Percentiles rank a stretch among this genome's conserved stretches.
Evolutionary conservation across 2,329 filamentous ascomycete genomes (phyloP).

Genomic region (Chrysoporthe puriensis): DNA sequence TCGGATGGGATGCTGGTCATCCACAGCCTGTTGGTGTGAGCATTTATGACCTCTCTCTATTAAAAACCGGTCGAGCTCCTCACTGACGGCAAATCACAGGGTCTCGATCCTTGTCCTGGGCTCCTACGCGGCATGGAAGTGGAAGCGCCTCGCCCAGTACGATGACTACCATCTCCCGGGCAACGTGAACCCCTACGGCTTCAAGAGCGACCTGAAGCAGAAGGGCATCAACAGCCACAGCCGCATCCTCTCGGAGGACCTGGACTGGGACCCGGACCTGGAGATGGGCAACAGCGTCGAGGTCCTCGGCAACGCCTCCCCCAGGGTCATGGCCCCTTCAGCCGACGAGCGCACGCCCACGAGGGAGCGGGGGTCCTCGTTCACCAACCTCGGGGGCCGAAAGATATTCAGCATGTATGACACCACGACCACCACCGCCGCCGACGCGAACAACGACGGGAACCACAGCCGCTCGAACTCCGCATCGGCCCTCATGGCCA

Average conservation of each 20-base stretch:
- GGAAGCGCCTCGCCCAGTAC: conserved; percentile 52
- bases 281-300: conserved; percentile 35
- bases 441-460: conserved; percentile 1
- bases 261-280: conserved; percentile 26
- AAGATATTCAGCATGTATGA: conserved; percentile 23
- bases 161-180: conserved; percentile 55
- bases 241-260: conserved; percentile 28
- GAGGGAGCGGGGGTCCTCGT: conserved; percentile 19
- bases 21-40: conserved; percentile 54
- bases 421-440: background rate
- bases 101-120: conserved; percentile 47
- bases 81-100: conserved; percentile 38
- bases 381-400: conserved; percentile 23
- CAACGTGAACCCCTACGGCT: conserved; percentile 55
- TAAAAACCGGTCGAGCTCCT: too few relatives aligned
- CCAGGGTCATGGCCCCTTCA: conserved; percentile 15
- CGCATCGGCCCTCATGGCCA: conserved; percentile 23
- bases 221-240: conserved; percentile 9
- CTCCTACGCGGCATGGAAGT: conserved; percentile 51
- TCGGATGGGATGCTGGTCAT: conserved; percentile 53
- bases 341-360: conserved; percentile 22
- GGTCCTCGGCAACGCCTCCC: conserved; percentile 28
- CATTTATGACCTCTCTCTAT: background rate
- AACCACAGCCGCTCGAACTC: conserved; percentile 23
- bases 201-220: conserved; percentile 34